Evolutionary conservation across 2,329 filamentous ascomycete genomes (phyloP).

Genomic region (Penicillium freii): DNA sequence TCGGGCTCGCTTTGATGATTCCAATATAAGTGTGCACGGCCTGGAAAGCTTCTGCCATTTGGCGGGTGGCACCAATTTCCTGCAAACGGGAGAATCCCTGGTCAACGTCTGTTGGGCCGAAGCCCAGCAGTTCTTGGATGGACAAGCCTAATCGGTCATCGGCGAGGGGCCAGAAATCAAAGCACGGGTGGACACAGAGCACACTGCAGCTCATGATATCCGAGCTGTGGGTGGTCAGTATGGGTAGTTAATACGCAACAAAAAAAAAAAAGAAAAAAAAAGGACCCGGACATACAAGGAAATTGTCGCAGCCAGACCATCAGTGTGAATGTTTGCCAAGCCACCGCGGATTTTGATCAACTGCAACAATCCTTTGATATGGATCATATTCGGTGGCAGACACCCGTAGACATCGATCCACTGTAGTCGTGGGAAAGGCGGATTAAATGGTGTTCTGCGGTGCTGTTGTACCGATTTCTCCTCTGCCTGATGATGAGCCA

Average conservation of each 20-base stretch:
- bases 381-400: constrained; percentile 36
- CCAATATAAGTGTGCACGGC: constrained; percentile 34
- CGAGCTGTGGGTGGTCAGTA: constrained; percentile 23
- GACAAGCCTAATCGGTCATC: constrained; percentile 18
- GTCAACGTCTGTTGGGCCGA: constrained; percentile 26
- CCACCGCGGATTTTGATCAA: constrained; percentile 40
- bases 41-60: constrained; percentile 34
- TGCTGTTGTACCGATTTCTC: constrained; percentile 15
- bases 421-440: constrained; percentile 37
- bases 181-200: constrained; percentile 25
- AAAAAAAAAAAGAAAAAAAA: neutral
- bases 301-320: constrained; percentile 38
- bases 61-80: constrained; percentile 26
- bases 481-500: constrained; percentile 33
- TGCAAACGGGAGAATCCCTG: constrained; percentile 24
- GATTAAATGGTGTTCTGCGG: constrained; percentile 30
- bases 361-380: constrained; percentile 36
- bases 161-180: constrained; percentile 29
- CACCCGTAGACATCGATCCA: constrained; percentile 40
- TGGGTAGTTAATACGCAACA: neutral
- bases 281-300: constrained; percentile 34
- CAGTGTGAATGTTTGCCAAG: constrained; percentile 35
- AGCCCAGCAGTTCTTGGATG: constrained; percentile 29
- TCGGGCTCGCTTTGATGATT: constrained; percentile 27
- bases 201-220: constrained; percentile 29